These are phyloP conservation scores for Pyrenophora tritici-repentis DNA, from an alignment of 2,329 filamentous ascomycete species.

Conservation along the genomic window DNA sequence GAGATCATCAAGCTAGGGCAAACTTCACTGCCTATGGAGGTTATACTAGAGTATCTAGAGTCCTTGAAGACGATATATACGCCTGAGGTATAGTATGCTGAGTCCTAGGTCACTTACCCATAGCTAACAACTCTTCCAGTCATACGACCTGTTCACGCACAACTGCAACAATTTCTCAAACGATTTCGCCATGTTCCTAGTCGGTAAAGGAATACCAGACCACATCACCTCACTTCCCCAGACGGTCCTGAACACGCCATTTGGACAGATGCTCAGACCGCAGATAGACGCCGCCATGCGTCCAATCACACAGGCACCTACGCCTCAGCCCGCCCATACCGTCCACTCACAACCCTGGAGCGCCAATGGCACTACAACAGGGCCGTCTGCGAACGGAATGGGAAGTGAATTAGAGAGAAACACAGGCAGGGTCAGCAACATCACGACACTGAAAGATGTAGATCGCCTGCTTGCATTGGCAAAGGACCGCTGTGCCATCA, in stretches of 20 bases:
- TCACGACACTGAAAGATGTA: constrained; percentile 64
- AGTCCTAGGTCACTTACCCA: neutral
- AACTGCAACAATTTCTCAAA: constrained; percentile 99
- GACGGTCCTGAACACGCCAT: constrained; percentile 81
- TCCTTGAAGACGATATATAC: constrained; percentile 84
- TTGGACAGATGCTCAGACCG: constrained; percentile 85
- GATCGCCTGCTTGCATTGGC: constrained; percentile 65
- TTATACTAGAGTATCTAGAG: constrained; percentile 85
- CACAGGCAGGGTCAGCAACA: constrained; percentile 62
- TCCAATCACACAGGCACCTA: constrained; percentile 64
- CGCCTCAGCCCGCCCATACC: constrained; percentile 39
- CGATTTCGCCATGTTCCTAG: constrained; percentile 84
- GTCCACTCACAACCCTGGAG: constrained; percentile 15
- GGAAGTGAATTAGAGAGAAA: constrained; percentile 24
- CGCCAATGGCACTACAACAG: constrained; percentile 7
- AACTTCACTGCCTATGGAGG: constrained; percentile 77
- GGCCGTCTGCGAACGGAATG: constrained; percentile 8
- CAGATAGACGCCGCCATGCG: constrained; percentile 71
- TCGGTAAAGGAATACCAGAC: constrained; percentile 85
- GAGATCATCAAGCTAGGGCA: constrained; percentile 74
- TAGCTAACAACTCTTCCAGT: constrained; percentile 27
- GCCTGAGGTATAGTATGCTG: constrained; percentile 60
- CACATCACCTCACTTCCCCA: constrained; percentile 86
- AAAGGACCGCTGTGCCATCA: constrained; percentile 70
- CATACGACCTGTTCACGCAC: constrained; percentile 64